These are phyloP conservation scores for Blastocystis sp. DNA, from an alignment of 352 stramenopile species.

Conservation along the genomic window DNA sequence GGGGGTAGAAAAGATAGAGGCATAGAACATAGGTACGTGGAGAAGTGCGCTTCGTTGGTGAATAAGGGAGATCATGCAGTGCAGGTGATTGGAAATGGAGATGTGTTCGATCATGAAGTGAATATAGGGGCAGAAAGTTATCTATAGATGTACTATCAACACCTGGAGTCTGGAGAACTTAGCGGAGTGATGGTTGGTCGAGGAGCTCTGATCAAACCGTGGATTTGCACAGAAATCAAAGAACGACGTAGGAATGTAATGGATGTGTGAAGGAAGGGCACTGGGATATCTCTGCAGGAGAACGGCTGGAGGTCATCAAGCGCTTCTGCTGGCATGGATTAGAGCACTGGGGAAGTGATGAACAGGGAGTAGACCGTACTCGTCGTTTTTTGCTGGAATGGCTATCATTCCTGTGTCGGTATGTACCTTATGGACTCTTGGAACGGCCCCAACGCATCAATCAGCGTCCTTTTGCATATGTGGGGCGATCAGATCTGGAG, in stretches of 20 bases:
- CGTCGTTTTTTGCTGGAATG: conserved; percentile 96
- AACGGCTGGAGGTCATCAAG: conserved; percentile 91
- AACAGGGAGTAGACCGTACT: conserved; percentile 93
- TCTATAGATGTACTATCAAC: conserved; percentile 75
- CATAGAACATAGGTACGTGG: conserved; percentile 7
- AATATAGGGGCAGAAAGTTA: neutral
- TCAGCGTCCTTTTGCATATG: conserved; percentile 82
- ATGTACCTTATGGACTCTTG: conserved; percentile 92
- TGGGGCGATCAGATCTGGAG: conserved; percentile 87
- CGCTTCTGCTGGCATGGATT: conserved; percentile 92
- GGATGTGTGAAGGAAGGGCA: neutral
- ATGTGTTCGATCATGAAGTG: conserved; percentile 70
- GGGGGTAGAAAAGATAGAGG: conserved; percentile 78
- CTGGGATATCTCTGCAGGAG: conserved; percentile 69
- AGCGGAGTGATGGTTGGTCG: conserved; percentile 81
- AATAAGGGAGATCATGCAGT: conserved; percentile 67
- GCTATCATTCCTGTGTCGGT: conserved; percentile 93
- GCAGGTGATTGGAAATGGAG: conserved; percentile 84
- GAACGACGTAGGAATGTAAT: conserved; percentile 71
- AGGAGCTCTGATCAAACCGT: conserved; percentile 96
- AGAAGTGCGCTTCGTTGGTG: conserved; percentile 62
- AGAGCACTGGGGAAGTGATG: conserved; percentile 96
- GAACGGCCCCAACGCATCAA: conserved; percentile 95
- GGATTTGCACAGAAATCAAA: conserved; percentile 97
- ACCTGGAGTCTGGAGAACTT: conserved; percentile 76